Percentiles rank a stretch among this genome's conserved stretches.
These are phyloP conservation scores for Amanita phalloides DNA, from an alignment of 768 basidiomycete species.

Conservation along the genomic window DNA sequence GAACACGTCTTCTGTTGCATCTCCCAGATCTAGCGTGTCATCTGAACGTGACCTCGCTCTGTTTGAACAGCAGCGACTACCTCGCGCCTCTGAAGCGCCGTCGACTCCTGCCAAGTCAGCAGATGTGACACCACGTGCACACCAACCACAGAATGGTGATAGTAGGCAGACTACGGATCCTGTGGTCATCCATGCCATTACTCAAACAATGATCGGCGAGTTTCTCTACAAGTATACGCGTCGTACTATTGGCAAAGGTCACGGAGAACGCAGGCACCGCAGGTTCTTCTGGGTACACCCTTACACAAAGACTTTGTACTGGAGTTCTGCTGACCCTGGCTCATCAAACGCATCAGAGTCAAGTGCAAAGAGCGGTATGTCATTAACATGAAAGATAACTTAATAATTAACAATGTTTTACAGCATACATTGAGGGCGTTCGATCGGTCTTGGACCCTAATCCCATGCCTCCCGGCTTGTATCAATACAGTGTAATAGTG, in stretches of 20 bases:
- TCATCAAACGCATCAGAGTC: slow-evolving; percentile 82
- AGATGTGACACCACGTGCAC: slow-evolving; percentile 29
- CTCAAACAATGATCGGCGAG: slow-evolving; percentile 99
- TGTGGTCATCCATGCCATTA: slow-evolving; percentile 87
- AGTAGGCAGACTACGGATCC: slow-evolving; percentile 64
- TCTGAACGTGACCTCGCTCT: slow-evolving; percentile 51
- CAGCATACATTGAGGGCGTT: slow-evolving; percentile 91
- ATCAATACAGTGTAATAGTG: slow-evolving; percentile 88
- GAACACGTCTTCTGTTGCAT: slow-evolving; percentile 55
- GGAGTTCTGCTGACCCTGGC: slow-evolving; percentile 92
- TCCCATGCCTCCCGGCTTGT: slow-evolving; percentile 88
- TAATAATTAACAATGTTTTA: slow-evolving; percentile 10
- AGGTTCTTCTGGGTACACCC: slow-evolving; percentile 99
- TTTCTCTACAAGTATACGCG: slow-evolving; percentile 97
- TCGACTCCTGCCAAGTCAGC: slow-evolving; percentile 36
- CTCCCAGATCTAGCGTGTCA: slow-evolving; percentile 75
- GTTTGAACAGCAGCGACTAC: slow-evolving; percentile 10
- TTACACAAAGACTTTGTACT: slow-evolving; percentile 95
- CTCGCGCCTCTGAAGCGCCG: slow-evolving; percentile 17
- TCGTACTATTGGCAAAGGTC: slow-evolving; percentile 77
- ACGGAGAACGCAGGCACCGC: slow-evolving; percentile 82
- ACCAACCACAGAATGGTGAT: slow-evolving; percentile 14
- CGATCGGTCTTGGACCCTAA: slow-evolving; percentile 90
- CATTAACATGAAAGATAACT: slow-evolving; percentile 4
- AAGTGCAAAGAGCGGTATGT: slow-evolving; percentile 93